Base-by-base conservation (phyloP, 2,329 filamentous ascomycete genomes). In the Mariannaea elegans region DNA sequence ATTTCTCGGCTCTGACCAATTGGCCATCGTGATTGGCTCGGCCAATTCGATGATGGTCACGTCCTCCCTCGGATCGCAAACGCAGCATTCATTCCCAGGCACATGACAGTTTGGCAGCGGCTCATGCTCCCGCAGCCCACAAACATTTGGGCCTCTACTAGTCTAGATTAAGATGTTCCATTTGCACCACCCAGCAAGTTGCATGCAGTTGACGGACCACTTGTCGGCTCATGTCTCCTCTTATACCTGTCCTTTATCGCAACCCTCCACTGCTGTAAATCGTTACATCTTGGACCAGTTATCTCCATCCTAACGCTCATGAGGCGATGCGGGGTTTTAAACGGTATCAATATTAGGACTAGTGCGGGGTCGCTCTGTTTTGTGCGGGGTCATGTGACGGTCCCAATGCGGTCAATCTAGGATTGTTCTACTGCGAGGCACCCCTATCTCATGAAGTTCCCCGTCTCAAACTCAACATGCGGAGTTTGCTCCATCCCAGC, bases 1-100 rank as follows among this genome's bases (percentile, higher is more conserved):
- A 32, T 54, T 54, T 27, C 19, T 23, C 21, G 7, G 21, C 41
- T 31, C 19, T 47, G 56, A 46, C 44, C 56, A 71, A 71, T 71
- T 71, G 66, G 45, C 34, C 12, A 7, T 42, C 12, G n/a, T 65
- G 66, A 71, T 71, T 70, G 68, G 68, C 23, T 27, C 16, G 42
- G 19, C 29, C 31, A 19, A 19, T 29, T 52, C 38, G 44, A 36
- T 45, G 7, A 16, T 36, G 24, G 59, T 21, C 50, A 24, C 27
- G 18, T 24, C n/a, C 39, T 58, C 39, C 18, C 9, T 9, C 5
- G 9, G 27, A 42, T 50, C 36, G 19, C 51, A 34, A 44, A 31
- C 36, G 34, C 27, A 18, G 49, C 41, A 14, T 27, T 36, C 19
- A 38, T 32, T 47, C 21, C 32, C 27, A 34, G 46, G 51, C 56